phyloP scores from a whole-genome alignment of 2,329 filamentous ascomycete species.

The Neofusicoccum cordaticola region DNA sequence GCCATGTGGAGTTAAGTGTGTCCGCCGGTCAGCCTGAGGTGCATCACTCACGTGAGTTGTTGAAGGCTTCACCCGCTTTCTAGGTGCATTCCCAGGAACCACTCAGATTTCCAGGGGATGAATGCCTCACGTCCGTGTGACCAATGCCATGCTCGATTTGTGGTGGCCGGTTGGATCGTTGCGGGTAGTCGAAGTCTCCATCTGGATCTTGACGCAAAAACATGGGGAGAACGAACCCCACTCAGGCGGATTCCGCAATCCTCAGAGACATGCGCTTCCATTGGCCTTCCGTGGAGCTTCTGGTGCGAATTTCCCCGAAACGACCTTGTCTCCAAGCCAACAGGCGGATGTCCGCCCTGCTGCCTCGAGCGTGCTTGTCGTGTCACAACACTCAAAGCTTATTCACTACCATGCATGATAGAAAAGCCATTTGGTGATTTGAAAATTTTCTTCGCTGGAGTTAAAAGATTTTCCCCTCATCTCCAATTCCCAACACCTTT shows the following conservation, averaged over 20 bases:
- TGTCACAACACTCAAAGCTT: neutral
- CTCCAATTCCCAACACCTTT: slow-evolving; percentile 17
- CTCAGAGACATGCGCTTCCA: no score
- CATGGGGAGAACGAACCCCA: no score
- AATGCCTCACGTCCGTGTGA: neutral
- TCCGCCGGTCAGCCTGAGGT: neutral
- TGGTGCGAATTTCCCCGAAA: no score
- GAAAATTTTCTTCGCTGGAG: neutral
- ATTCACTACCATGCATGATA: neutral
- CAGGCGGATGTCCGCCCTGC: neutral
- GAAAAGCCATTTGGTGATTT: neutral
- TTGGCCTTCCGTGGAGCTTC: no score
- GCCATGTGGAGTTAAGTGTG: neutral
- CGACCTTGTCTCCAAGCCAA: neutral
- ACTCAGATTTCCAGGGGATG: neutral
- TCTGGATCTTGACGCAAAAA: no score
- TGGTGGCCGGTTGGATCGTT: no score
- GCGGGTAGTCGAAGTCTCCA: neutral
- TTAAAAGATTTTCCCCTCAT: slow-evolving; percentile 2
- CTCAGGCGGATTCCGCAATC: no score
- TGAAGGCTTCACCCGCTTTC: neutral
- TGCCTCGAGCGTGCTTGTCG: neutral
- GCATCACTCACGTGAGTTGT: neutral
- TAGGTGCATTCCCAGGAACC: neutral
- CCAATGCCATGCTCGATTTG: neutral